These are phyloP conservation scores for Mitragyna speciosa DNA, from an alignment of 257 asterid species.

Conservation along the genomic window DNA sequence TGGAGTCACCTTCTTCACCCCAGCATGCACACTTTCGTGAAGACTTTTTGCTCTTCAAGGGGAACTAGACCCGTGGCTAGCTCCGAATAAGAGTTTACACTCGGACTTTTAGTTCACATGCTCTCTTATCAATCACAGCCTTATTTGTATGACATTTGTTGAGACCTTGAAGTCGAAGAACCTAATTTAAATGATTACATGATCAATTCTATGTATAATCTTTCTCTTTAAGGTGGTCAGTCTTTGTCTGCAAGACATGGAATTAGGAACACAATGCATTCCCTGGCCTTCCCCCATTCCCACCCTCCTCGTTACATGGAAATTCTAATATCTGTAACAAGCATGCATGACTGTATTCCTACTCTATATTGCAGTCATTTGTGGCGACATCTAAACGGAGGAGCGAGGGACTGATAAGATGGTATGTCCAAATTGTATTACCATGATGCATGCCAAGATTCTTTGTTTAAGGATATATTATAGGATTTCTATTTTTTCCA, in stretches of 20 bases:
- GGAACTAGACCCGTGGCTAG: too few species aligned
- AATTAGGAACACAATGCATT: not conserved
- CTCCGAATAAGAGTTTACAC: too few species aligned
- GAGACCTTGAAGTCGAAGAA: not conserved
- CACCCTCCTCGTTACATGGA: too few species aligned
- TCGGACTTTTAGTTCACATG: too few species aligned
- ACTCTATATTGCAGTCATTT: conserved; percentile 45
- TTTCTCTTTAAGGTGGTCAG: not conserved
- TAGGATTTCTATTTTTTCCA: not conserved
- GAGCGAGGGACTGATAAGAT: conserved; percentile 71
- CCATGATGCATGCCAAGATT: not conserved
- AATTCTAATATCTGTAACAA: not conserved
- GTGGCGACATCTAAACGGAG: conserved; percentile 74
- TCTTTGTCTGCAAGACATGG: not conserved
- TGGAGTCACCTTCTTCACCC: too few species aligned
- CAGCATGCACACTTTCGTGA: too few species aligned
- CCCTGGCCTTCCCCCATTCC: not conserved
- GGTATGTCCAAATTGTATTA: conserved; percentile 30
- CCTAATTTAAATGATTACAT: not conserved
- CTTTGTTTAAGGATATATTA: not conserved
- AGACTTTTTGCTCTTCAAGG: too few species aligned
- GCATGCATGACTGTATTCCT: not conserved
- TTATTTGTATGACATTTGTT: too few species aligned
- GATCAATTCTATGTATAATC: too few species aligned
- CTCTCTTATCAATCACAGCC: too few species aligned